Conservation (phyloP, 345 rosid species). For the Populus tremula region DNA sequence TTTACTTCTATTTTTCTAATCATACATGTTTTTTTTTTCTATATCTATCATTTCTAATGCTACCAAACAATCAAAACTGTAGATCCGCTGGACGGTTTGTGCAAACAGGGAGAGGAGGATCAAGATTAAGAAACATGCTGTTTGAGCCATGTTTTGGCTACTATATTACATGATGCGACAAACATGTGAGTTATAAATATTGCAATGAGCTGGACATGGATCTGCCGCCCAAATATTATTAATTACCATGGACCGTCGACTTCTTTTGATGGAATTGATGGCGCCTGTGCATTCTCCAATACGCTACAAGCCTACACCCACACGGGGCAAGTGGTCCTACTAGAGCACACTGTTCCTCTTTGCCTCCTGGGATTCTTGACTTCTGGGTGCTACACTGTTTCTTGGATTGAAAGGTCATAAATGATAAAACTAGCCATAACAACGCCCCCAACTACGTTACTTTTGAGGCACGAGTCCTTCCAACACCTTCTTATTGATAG, state of each 20-base stretch:
- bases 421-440: background rate
- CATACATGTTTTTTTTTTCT: too few species aligned
- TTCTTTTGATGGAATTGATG: constrained; percentile 2
- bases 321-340: constrained; percentile 6
- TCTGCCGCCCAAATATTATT: constrained; percentile 14
- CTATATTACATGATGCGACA: background rate
- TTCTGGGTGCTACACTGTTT: background rate
- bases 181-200: background rate
- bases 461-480: background rate
- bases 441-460: background rate
- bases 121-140: background rate
- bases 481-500: background rate
- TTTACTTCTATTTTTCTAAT: too few species aligned
- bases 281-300: constrained; percentile 2
- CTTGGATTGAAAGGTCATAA: constrained; percentile 9
- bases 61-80: background rate
- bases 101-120: background rate
- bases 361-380: background rate
- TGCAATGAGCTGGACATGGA: constrained; percentile 11
- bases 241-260: constrained; percentile 2
- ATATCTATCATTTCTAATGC: too few species aligned
- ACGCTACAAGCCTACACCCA: constrained; percentile 3
- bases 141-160: background rate
- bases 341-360: background rate
- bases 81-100: background rate